Conservation (phyloP, 768 basidiomycete genomes). For the Rhodosporidiobolus sp. region DNA sequence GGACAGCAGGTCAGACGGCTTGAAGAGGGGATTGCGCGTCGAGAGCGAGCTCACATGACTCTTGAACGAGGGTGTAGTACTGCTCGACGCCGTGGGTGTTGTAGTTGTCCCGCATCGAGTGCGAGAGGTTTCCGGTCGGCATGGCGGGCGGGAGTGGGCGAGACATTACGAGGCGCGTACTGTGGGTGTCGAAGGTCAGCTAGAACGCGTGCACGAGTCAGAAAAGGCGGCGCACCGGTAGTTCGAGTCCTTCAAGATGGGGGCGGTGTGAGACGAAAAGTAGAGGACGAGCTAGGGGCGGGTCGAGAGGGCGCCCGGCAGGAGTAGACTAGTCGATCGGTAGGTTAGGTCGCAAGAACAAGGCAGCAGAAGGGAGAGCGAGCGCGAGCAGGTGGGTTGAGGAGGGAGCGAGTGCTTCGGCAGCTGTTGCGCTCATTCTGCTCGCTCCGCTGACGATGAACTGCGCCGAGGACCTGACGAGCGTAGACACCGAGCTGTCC, state of each 20-base stretch:
- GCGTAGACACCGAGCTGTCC: conserved; percentile 16
- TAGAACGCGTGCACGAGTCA: no score
- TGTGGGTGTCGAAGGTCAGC: no score
- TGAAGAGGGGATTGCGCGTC: background rate
- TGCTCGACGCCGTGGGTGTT: conserved; percentile 60
- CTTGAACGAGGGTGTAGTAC: conserved; percentile 34
- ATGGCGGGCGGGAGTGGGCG: background rate
- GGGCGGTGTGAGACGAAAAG: no score
- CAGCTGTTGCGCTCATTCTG: background rate
- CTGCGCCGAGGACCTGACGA: conserved; percentile 37
- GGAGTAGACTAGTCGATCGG: no score
- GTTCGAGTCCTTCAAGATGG: no score
- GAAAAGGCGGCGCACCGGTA: no score
- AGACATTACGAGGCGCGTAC: background rate
- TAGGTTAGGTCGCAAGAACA: no score
- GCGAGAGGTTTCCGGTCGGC: conserved; percentile 46
- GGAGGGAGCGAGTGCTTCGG: background rate
- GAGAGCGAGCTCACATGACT: conserved; percentile 18
- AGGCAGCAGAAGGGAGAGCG: no score
- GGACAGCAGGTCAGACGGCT: background rate
- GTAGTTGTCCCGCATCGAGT: conserved; percentile 59
- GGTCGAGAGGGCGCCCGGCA: no score
- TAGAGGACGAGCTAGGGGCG: no score
- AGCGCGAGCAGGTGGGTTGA: background rate
- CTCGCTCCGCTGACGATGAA: conserved; percentile 12